Evolutionary conservation across 306 rosid genomes (phyloP), one percentile per base, ranked within the genome.

Genomic region (Fragaria ananassa): DNA sequence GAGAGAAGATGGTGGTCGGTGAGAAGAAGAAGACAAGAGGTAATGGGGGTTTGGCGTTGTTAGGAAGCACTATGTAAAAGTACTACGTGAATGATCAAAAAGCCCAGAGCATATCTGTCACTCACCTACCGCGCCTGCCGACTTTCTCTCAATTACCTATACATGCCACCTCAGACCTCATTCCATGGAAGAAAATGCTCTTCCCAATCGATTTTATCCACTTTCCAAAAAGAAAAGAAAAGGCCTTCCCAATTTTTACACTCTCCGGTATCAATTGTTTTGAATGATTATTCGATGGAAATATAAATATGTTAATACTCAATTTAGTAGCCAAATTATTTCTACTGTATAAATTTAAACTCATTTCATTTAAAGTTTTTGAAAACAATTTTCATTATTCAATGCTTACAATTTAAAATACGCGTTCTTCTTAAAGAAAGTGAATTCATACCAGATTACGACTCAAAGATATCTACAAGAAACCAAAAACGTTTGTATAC

Each of bases 71-170:
- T 29, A 25, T 11, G 18, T 39, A 23, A 57, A 21, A 54, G 5
- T 54, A 8, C 0, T 54, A n/a, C 27, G 25, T 58, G 25, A 60
- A 25, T 5, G 8, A 27, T 5, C 1, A 27, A n/a, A n/a, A n/a
- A 21, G 34, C 27, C 19, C 19, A 5, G 41, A 61, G 10, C 66
- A 61, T 61, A 62, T 62, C 67, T 29, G 67, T 62, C 42, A 62
- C 67, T 62, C 41, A 62, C 67, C 67, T 29, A 62, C 42, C 44
- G 44, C 68, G 68, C 21, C 68, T 63, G 42, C 68, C 68, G 6
- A 31, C 68, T 31, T 63, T 15, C 12, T 14, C 21, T 47, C 10
- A 62, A 31, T 62, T 2, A 62, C 42, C 37, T 14, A 13, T 27
- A 27, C 1, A 27, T 27, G 67, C 42, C 64, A 58, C 35, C 1